A percentile compares a stretch with the other conserved stretches of the same genome.
These are phyloP conservation scores for Xylaria sp. DNA, from an alignment of 2,329 filamentous ascomycete genomes.

Conservation along the genomic window DNA sequence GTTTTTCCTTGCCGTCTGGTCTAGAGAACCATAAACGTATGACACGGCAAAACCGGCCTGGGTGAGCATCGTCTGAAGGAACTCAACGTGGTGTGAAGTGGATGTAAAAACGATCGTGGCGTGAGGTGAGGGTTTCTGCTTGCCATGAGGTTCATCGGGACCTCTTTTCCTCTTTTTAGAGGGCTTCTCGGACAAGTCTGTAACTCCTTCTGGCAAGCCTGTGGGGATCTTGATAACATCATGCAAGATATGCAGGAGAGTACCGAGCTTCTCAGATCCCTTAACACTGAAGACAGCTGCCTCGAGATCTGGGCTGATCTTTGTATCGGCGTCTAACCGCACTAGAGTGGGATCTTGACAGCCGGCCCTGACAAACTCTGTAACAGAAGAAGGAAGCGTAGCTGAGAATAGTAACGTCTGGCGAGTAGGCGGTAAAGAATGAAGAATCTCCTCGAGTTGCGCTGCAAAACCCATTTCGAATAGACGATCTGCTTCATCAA, in stretches of 20 bases:
- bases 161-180: constrained; percentile 79
- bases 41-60: constrained; percentile 88
- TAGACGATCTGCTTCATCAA: constrained; percentile 94
- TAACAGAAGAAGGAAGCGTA: constrained; percentile 90
- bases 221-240: constrained; percentile 92
- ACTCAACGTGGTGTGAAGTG: constrained; percentile 89
- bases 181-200: constrained; percentile 55
- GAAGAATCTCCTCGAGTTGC: constrained; percentile 66
- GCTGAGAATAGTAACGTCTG: constrained; percentile 97
- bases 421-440: constrained; percentile 74
- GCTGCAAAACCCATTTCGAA: constrained; percentile 99
- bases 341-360: constrained; percentile 81
- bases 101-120: constrained; percentile 89
- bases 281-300: constrained; percentile 96
- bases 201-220: constrained; percentile 67
- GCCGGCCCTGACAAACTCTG: constrained; percentile 94
- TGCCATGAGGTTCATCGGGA: constrained; percentile 62
- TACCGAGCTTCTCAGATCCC: constrained; percentile 91
- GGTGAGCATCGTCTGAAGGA: constrained; percentile 82
- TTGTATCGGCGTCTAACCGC: constrained; percentile 91
- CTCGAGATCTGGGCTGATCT: constrained; percentile 95
- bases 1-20: constrained; percentile 91
- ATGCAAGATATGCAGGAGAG: constrained; percentile 86
- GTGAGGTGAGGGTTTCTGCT: constrained; percentile 82
- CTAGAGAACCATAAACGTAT: constrained; percentile 92